Evolutionary conservation across 768 basidiomycete genomes (phyloP), one percentile per base, ranked within the genome.

Genomic region (Pisolithus tinctorius): DNA sequence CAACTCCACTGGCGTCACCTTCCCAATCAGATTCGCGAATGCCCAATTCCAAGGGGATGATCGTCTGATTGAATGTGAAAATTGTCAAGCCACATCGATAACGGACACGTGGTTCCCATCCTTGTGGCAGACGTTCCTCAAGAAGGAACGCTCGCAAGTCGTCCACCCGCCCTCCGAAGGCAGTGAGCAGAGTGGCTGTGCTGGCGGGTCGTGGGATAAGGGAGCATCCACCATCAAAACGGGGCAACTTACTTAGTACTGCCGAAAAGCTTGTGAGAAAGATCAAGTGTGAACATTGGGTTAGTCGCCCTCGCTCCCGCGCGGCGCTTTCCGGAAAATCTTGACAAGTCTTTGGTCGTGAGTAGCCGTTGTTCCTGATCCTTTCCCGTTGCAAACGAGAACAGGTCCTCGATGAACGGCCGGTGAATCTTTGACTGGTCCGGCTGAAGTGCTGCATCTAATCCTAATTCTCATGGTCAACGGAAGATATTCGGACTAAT

Each of bases 51-150:
- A 66, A 52, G 1, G 66, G 57, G 4, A 68, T 11, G 9, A 60
- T 54, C 2, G 60, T 64, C 7, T 49, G 48, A 59, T 90, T 84
- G 71, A 88, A 84, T 6, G 63, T 61, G 4, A 66, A 42, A 4
- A 90, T 60, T 1, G 88, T 87, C 36, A 88, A 65, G 0, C 88
- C 87, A 47, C 72, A 68, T 1, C 69, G 77, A 47, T 74, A 66
- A 42, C 75, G 72, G 16, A 80, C 61, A 20, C 75, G 70, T 0
- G 88, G 74, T 60, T 88, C 85, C 86, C 86, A 91, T 9, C 81
- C 80, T 0, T 84, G 72, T 0, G 83, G 83, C 23, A 91, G 60
- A 6, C 86, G 79, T 56, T 91, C 88, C 31, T 91, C 82, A 4
- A 74, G 59, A 36, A 91, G 64, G 30, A 86, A 54, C 1, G 74